Evolutionary conservation across 345 rosid genomes (phyloP).

Genomic region (Hevea brasiliensis): DNA sequence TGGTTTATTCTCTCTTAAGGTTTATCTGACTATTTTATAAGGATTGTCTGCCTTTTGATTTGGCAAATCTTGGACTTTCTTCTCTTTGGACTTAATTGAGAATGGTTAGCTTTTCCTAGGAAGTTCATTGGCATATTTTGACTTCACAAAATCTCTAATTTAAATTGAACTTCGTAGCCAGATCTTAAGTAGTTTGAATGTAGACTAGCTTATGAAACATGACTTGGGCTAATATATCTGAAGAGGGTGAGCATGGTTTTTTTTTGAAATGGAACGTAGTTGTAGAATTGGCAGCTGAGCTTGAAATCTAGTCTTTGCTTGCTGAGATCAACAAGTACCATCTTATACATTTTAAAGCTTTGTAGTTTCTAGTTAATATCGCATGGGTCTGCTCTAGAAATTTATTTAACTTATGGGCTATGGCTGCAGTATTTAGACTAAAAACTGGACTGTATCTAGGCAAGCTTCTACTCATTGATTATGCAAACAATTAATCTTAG

Average conservation of each 20-base stretch:
- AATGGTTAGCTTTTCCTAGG: background rate
- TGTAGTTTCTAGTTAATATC: background rate
- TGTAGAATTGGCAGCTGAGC: conserved; percentile 1
- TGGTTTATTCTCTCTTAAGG: background rate
- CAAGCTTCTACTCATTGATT: conserved; percentile 2
- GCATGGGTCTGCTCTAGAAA: background rate
- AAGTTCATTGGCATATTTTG: background rate
- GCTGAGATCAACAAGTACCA: background rate
- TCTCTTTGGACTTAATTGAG: background rate
- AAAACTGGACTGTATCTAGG: background rate
- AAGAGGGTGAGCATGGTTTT: background rate
- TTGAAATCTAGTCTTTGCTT: background rate
- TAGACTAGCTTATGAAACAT: background rate
- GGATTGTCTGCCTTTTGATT: background rate
- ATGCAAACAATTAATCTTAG: background rate
- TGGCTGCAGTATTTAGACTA: background rate
- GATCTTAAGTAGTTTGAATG: background rate
- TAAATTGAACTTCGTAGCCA: background rate
- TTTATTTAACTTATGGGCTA: background rate
- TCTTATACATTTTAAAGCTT: background rate
- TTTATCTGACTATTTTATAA: background rate
- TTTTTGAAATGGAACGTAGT: background rate
- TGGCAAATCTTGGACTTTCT: background rate
- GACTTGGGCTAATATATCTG: background rate
- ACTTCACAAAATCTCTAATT: background rate